A percentile compares a stretch with the other conserved stretches of the same genome.
phyloP scores from a whole-genome alignment of 2,329 filamentous ascomycete species.

The Arthroderma uncinatum region DNA sequence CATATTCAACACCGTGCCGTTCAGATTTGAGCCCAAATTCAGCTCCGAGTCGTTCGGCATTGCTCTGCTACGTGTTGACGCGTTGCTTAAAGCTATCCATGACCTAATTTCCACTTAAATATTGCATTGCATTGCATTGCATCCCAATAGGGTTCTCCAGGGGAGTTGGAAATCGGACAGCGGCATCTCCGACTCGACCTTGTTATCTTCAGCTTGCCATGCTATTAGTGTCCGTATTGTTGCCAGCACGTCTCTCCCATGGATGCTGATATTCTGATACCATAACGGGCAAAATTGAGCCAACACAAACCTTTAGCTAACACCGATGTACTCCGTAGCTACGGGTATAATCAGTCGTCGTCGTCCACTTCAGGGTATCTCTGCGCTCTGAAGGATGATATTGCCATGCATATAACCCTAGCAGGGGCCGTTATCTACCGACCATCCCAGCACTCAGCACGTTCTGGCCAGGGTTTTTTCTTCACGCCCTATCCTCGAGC shows the following conservation, averaged over 20 bases:
- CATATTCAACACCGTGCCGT: not conserved
- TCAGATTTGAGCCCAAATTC: not conserved
- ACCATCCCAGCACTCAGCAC: not conserved
- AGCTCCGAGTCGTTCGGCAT: not conserved
- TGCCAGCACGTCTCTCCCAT: not conserved
- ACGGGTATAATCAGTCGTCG: not conserved
- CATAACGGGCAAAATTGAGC: not conserved
- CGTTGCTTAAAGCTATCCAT: not conserved
- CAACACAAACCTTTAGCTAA: not conserved
- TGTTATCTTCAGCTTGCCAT: not conserved
- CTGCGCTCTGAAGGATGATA: not conserved
- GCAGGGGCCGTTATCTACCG: not conserved
- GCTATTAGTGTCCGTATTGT: not conserved
- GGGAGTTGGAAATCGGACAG: not conserved
- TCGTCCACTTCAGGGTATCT: not conserved
- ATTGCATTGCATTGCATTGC: not conserved
- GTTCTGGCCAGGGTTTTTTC: not conserved
- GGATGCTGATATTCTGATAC: not conserved
- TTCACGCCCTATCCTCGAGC: not conserved
- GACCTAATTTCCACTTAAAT: not conserved
- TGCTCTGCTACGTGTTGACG: not conserved
- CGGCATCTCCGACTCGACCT: not conserved
- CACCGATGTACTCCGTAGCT: not conserved
- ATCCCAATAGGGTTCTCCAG: not conserved
- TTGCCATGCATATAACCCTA: not conserved